Evolutionary conservation across 2,329 filamentous ascomycete genomes (phyloP), one percentile per base, ranked within the genome.

Genomic region (Diaporthe amygdali): DNA sequence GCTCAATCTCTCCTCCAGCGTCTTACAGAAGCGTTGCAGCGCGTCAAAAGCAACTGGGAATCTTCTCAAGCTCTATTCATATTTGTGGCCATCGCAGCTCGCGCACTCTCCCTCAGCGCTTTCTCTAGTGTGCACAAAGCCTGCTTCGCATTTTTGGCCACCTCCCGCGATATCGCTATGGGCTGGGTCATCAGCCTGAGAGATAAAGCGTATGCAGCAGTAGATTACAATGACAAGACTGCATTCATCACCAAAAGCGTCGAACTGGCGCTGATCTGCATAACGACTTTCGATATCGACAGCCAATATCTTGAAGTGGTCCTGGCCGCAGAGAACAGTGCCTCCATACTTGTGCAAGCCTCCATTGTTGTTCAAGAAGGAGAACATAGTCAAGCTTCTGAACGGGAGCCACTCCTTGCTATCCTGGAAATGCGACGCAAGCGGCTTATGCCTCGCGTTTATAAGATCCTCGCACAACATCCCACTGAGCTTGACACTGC

Each of bases 11-110:
- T 88, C 1, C 59, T 87, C 0, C 15, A 25, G 0, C 75, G 76
- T 4, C 70, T 89, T 1, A 12, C 75, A 0, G 72, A 77, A 0
- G 77, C 79, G 0, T 69, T 83, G 1, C 64, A 67, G 0, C 79
- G 79, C 0, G 80, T 87, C 10, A 77, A 84, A 70, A 79, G 81
- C n/a, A 90, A 88, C 67, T 90, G 87, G 87, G 81, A 88, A 70
- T 84, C 84, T 2, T 81, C 80, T 17, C 73, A 80, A 39, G 82
- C 83, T 0, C 74, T 87, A 3, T 77, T 81, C 5, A 77, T 75
- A 0, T 82, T 87, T 14, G 77, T 84, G 0, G 74, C 78, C 3
- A 73, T 90, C 2, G 74, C 81, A 2, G 76, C 80, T n/a, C 79
- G 86, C 14, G 39, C 88, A 0, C 74, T 88, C 3, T 84, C 84